phyloP scores from a whole-genome alignment of 2,329 filamentous ascomycete species.

The Hymenoscyphus linearis region DNA sequence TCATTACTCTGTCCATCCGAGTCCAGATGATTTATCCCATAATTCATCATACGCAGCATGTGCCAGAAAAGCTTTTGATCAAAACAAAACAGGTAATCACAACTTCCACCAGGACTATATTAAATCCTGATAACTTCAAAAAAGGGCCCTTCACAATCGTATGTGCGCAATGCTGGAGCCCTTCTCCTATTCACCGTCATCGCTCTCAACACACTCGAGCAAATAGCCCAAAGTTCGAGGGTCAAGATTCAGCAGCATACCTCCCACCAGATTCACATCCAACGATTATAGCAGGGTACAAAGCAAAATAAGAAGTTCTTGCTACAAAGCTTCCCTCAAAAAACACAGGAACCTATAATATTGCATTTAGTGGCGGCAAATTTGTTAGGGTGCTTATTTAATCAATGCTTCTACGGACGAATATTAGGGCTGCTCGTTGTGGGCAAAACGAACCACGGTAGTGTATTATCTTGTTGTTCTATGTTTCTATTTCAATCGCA shows the following conservation, averaged over 20 bases:
- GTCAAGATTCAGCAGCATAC: not conserved
- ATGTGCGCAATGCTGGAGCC: not conserved
- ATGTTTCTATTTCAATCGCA: too few relatives aligned
- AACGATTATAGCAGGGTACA: constrained; percentile 8
- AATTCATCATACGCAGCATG: not conserved
- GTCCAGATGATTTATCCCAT: not conserved
- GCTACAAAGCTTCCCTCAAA: not conserved
- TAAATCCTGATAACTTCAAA: not conserved
- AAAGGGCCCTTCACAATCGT: not conserved
- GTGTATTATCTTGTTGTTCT: too few relatives aligned
- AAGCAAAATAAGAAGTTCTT: constrained; percentile 5
- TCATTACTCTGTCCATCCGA: not conserved
- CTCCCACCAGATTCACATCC: not conserved
- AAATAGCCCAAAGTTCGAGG: constrained; percentile 1
- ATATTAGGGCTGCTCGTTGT: constrained; percentile 25
- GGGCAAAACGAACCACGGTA: too few relatives aligned
- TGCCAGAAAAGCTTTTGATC: not conserved
- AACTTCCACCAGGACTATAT: not conserved
- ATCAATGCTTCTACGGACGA: constrained; percentile 32
- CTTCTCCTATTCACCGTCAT: constrained; percentile 2
- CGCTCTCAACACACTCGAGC: not conserved
- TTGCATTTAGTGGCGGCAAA: constrained; percentile 6
- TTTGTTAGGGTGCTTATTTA: constrained; percentile 23
- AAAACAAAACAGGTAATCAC: not conserved
- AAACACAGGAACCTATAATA: constrained; percentile 9